Evolutionary conservation across 306 rosid genomes (phyloP).

Genomic region (Chamaecrista fasciculata): DNA sequence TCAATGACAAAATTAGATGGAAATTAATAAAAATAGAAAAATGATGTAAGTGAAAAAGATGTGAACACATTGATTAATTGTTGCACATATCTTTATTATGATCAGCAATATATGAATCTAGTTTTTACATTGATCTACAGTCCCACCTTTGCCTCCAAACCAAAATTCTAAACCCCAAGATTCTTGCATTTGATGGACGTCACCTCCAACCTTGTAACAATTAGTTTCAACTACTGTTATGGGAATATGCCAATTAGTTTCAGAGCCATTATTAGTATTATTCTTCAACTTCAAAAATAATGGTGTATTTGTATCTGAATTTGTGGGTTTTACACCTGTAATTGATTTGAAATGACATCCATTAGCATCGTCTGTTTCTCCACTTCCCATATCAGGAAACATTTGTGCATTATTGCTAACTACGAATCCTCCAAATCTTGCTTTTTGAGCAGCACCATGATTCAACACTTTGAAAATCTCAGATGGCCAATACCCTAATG

Average conservation of each 20-base stretch:
- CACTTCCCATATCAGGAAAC: not conserved
- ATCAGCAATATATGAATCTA: too few relatives aligned
- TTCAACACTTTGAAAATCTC: not conserved
- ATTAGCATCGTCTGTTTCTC: not conserved
- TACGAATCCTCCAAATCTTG: not conserved
- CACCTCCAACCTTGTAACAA: not conserved
- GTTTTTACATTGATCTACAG: not conserved
- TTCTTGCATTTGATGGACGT: not conserved
- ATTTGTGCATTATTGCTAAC: not conserved
- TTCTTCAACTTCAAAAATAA: too few relatives aligned
- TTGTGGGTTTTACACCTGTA: not conserved
- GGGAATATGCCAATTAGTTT: too few relatives aligned
- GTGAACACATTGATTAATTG: too few relatives aligned
- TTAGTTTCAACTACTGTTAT: not conserved
- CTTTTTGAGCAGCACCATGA: not conserved
- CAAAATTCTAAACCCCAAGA: conserved; percentile 20
- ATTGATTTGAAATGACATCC: not conserved
- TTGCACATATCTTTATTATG: too few relatives aligned
- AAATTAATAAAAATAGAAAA: too few relatives aligned
- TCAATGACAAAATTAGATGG: too few relatives aligned
- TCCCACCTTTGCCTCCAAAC: conserved; percentile 12
- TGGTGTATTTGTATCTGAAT: too few relatives aligned
- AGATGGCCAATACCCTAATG: not conserved
- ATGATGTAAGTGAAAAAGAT: too few relatives aligned
- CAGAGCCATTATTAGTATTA: not conserved